Conservation (phyloP, 257 asterid species). For the Nicotiana knightiana region DNA sequence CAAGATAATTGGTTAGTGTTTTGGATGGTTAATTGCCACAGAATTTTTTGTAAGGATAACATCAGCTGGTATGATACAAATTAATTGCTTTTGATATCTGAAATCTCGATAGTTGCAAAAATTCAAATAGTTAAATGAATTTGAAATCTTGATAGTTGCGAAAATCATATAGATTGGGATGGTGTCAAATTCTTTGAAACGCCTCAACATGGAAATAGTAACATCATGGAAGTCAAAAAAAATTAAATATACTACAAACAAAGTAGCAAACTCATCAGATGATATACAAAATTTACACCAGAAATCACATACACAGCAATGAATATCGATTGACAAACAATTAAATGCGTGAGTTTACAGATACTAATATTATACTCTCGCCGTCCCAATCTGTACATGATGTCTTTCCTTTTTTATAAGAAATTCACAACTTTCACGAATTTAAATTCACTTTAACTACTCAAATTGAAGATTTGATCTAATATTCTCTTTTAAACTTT, state of each 20-base stretch:
- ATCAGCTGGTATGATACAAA: background rate
- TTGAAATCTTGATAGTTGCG: background rate
- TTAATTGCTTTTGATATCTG: background rate
- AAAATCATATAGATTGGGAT: background rate
- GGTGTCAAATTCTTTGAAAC: background rate
- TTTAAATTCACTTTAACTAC: background rate
- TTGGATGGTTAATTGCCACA: background rate
- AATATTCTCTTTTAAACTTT: background rate
- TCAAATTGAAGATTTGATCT: background rate
- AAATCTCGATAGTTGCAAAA: background rate
- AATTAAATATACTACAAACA: background rate
- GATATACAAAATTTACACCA: background rate
- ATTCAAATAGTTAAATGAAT: background rate
- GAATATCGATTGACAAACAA: background rate
- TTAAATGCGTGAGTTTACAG: background rate
- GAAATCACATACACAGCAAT: background rate
- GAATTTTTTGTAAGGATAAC: background rate
- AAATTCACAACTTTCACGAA: background rate
- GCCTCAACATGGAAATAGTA: background rate
- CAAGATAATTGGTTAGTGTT: background rate
- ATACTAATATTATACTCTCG: background rate
- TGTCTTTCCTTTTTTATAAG: background rate
- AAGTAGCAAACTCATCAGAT: background rate
- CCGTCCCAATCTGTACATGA: background rate
- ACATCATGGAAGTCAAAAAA: background rate